A percentile compares a stretch with the other conserved stretches of the same genome.
Conservation (phyloP, 2,329 filamentous ascomycete genomes). For the Sarocladiaceae sp. region DNA sequence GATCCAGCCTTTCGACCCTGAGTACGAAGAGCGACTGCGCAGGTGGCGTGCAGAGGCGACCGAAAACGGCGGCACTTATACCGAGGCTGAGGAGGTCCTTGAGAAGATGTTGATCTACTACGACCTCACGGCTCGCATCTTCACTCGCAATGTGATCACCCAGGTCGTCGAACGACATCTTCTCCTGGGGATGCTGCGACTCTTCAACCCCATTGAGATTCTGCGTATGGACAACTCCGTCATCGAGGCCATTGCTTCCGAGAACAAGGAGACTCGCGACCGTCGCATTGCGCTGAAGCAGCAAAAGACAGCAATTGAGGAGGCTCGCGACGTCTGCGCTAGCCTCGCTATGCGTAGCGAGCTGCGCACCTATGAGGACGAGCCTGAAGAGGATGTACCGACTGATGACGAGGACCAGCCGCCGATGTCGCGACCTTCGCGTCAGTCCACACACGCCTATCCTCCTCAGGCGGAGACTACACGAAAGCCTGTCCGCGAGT, state of each 20-base stretch:
- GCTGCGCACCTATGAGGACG: slow-evolving; percentile 33
- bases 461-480: slow-evolving; percentile 1
- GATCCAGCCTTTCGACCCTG: slow-evolving; percentile 46
- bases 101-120: slow-evolving; percentile 53
- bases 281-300: slow-evolving; percentile 39
- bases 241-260: slow-evolving; percentile 44
- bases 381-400: slow-evolving; percentile 23
- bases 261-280: slow-evolving; percentile 47
- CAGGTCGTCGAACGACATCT: slow-evolving; percentile 46
- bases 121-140: slow-evolving; percentile 44
- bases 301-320: slow-evolving; percentile 44
- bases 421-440: slow-evolving; percentile 10
- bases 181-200: slow-evolving; percentile 42
- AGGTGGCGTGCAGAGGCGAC: slow-evolving; percentile 38
- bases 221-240: slow-evolving; percentile 37
- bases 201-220: slow-evolving; percentile 48
- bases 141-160: slow-evolving; percentile 46
- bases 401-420: slow-evolving; percentile 25
- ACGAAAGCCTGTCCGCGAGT: slow-evolving; percentile 4
- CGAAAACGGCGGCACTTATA: slow-evolving; percentile 38
- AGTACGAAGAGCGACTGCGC: slow-evolving; percentile 44
- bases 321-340: slow-evolving; percentile 43
- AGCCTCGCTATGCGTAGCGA: slow-evolving; percentile 47
- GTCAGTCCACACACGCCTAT: slow-evolving; percentile 6
- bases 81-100: slow-evolving; percentile 45